phyloP scores from a whole-genome alignment of 805 yeast genomes.

The Ogataea parapolymorpha region DNA sequence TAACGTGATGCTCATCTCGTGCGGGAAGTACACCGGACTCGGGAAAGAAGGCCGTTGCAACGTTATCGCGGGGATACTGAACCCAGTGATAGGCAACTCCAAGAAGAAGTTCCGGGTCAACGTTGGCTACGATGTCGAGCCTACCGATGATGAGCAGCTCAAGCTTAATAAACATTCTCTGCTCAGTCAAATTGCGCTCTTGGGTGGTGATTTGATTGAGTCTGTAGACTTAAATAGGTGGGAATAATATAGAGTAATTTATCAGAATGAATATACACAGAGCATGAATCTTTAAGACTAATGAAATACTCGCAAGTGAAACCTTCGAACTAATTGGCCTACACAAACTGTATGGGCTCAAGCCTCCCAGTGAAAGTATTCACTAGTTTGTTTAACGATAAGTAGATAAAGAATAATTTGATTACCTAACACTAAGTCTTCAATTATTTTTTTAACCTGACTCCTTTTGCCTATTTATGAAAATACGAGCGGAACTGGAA shows the following conservation, averaged over 20 bases:
- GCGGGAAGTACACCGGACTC: slow-evolving; percentile 51
- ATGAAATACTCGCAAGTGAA: too few relatives aligned
- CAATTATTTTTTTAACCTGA: neutral
- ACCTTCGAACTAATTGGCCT: too few relatives aligned
- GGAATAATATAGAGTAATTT: slow-evolving; percentile 6
- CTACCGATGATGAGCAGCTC: slow-evolving; percentile 50
- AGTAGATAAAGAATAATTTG: too few relatives aligned
- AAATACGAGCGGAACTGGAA: slow-evolving; percentile 12
- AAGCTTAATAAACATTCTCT: slow-evolving; percentile 68
- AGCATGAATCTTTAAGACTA: too few relatives aligned
- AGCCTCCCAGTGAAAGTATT: too few relatives aligned
- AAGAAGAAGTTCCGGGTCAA: slow-evolving; percentile 76
- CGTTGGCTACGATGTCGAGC: slow-evolving; percentile 68
- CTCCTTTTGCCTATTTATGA: slow-evolving; percentile 1
- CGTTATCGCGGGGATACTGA: slow-evolving; percentile 77
- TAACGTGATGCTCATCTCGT: slow-evolving; percentile 68
- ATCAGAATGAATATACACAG: too few relatives aligned
- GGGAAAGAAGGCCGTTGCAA: slow-evolving; percentile 47
- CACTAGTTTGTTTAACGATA: too few relatives aligned
- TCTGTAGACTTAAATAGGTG: slow-evolving; percentile 25
- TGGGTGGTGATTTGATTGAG: slow-evolving; percentile 63
- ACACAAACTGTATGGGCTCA: too few relatives aligned
- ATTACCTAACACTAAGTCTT: neutral
- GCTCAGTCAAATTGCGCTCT: slow-evolving; percentile 62
- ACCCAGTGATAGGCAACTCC: slow-evolving; percentile 53